Evolutionary conservation across 192 early-diverging fungal species (phyloP).

Genomic region (Linnemannia exigua): DNA sequence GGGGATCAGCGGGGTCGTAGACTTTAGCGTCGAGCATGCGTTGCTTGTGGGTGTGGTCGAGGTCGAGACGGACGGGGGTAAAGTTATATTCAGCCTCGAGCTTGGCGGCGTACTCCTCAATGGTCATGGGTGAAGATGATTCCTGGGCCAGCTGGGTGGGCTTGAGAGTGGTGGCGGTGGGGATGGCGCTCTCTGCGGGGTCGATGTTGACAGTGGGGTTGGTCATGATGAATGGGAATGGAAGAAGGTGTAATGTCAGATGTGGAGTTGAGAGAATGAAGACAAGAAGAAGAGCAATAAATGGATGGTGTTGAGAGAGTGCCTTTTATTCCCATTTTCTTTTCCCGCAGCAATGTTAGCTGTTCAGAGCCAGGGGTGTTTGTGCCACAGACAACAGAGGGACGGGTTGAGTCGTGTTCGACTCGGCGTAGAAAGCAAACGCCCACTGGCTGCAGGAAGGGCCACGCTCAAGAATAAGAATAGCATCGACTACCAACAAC

Average conservation of each 20-base stretch:
- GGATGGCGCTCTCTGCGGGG: background rate
- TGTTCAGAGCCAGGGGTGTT: too few relatives aligned
- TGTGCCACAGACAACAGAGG: background rate
- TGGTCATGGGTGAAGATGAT: conserved; percentile 11
- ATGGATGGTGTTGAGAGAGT: background rate
- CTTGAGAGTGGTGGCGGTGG: background rate
- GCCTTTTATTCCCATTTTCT: background rate
- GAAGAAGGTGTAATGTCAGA: background rate
- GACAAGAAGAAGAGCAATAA: background rate
- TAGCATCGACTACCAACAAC: background rate
- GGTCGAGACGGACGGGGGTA: conserved; percentile 22
- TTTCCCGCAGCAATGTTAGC: too few relatives aligned
- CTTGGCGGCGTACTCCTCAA: conserved; percentile 31
- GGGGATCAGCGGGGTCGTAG: conserved; percentile 31
- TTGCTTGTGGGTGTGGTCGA: conserved; percentile 49
- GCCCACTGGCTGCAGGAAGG: background rate
- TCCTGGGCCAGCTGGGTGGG: conserved; percentile 15
- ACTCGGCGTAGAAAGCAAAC: conserved; percentile 78
- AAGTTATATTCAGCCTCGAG: conserved; percentile 37
- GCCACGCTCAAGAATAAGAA: background rate
- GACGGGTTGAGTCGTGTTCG: conserved; percentile 65
- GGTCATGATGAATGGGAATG: background rate
- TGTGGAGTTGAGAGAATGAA: background rate
- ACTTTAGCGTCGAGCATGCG: conserved; percentile 42
- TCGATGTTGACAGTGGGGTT: conserved; percentile 17